Conservation (phyloP, 1,284 basidiomycete species). For the Meira miltonrushii region DNA sequence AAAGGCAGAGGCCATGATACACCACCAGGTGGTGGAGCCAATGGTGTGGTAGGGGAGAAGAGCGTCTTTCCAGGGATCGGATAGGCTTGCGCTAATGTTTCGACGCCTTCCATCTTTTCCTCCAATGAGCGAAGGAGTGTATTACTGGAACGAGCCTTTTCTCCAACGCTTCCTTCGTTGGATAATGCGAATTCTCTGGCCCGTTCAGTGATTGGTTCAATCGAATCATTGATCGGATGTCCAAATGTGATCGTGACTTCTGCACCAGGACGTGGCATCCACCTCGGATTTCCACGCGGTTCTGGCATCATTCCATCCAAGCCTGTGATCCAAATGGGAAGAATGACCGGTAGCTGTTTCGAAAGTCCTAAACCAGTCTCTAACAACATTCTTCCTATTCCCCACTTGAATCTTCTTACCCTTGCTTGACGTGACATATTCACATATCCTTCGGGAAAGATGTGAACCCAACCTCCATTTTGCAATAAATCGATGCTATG, state of each 20-base stretch:
- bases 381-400: conserved; percentile 64
- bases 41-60: not conserved
- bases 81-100: not conserved
- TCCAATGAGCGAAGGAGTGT: not conserved
- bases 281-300: conserved; percentile 34
- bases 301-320: conserved; percentile 50
- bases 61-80: not conserved
- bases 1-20: conserved; percentile 4
- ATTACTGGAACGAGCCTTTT: not conserved
- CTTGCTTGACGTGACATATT: conserved; percentile 62
- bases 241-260: conserved; percentile 42
- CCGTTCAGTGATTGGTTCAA: conserved; percentile 19
- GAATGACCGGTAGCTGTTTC: conserved; percentile 62
- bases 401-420: conserved; percentile 90
- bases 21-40: not conserved
- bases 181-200: not conserved
- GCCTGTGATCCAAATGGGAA: conserved; percentile 78
- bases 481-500: conserved; percentile 72
- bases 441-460: conserved; percentile 89
- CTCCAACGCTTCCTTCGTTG: conserved; percentile 1
- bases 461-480: conserved; percentile 82
- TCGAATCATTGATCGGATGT: conserved; percentile 23
- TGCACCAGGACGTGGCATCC: conserved; percentile 35
- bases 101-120: not conserved
- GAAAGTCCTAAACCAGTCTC: conserved; percentile 18